phyloP scores from a whole-genome alignment of 495 filamentous ascomycete species.

The Trichoderma parareesei region DNA sequence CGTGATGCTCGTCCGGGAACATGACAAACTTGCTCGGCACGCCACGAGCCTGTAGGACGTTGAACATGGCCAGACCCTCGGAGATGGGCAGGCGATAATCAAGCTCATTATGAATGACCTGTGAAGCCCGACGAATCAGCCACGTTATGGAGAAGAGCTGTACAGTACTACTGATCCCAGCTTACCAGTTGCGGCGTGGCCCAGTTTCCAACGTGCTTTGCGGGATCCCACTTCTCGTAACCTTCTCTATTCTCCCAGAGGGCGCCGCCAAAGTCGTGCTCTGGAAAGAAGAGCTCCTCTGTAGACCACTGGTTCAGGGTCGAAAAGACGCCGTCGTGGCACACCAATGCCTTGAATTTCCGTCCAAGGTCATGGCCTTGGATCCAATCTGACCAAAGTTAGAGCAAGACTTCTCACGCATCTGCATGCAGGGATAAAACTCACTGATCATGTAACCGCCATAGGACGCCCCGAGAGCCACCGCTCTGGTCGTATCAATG shows the following conservation, averaged over 20 bases:
- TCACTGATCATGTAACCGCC: slow-evolving; percentile 79
- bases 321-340: slow-evolving; percentile 84
- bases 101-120: slow-evolving; percentile 82
- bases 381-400: slow-evolving; percentile 49
- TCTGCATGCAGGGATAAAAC: slow-evolving; percentile 2
- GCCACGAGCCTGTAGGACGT: slow-evolving; percentile 68
- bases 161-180: neutral
- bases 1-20: slow-evolving; percentile 74
- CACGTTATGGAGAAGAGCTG: neutral
- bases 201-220: slow-evolving; percentile 58
- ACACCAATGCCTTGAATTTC: slow-evolving; percentile 83
- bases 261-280: slow-evolving; percentile 72
- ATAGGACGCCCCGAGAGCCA: slow-evolving; percentile 77
- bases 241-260: slow-evolving; percentile 64
- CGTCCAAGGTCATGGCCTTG: slow-evolving; percentile 61
- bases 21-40: slow-evolving; percentile 67
- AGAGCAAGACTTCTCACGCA: neutral
- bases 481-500: slow-evolving; percentile 68
- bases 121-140: slow-evolving; percentile 1
- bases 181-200: slow-evolving; percentile 65
- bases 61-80: slow-evolving; percentile 82
- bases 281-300: slow-evolving; percentile 85
- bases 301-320: slow-evolving; percentile 64
- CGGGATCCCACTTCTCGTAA: slow-evolving; percentile 81
- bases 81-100: slow-evolving; percentile 81